Percentiles rank a stretch among this genome's conserved stretches.
Conservation (phyloP, 768 basidiomycete genomes). For the Termitomyces sp. region DNA sequence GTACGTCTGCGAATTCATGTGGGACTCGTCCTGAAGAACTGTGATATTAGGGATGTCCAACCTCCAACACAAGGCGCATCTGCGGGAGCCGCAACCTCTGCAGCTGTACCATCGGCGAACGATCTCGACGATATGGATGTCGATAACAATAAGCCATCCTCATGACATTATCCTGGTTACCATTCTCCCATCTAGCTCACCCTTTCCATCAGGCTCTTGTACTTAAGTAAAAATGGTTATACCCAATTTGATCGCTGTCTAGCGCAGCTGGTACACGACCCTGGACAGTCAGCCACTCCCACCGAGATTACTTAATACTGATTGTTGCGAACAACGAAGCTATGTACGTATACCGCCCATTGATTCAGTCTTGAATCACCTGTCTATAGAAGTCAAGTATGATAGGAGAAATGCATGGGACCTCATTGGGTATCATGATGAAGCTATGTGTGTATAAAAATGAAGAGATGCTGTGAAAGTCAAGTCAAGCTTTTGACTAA, state of each 20-base stretch:
- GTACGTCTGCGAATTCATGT: slow-evolving; percentile 32
- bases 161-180: slow-evolving; percentile 9
- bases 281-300: not conserved
- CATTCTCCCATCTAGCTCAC: not conserved
- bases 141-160: slow-evolving; percentile 18
- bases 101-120: slow-evolving; percentile 69
- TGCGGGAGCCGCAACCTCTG: slow-evolving; percentile 64
- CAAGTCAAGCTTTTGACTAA: not conserved
- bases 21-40: not conserved
- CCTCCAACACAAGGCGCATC: slow-evolving; percentile 38
- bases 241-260: not conserved
- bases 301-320: not conserved
- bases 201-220: not conserved
- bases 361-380: not conserved
- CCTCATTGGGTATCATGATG: not conserved
- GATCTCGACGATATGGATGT: slow-evolving; percentile 44
- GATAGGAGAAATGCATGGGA: not conserved
- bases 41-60: slow-evolving; percentile 51
- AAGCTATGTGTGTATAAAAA: not conserved
- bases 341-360: not conserved
- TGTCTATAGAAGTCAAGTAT: not conserved
- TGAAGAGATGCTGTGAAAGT: not conserved
- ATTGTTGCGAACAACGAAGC: not conserved
- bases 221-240: not conserved
- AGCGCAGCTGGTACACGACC: not conserved